Base-by-base conservation (phyloP, 2,329 filamentous ascomycete species). In the Penicillium sp. region DNA sequence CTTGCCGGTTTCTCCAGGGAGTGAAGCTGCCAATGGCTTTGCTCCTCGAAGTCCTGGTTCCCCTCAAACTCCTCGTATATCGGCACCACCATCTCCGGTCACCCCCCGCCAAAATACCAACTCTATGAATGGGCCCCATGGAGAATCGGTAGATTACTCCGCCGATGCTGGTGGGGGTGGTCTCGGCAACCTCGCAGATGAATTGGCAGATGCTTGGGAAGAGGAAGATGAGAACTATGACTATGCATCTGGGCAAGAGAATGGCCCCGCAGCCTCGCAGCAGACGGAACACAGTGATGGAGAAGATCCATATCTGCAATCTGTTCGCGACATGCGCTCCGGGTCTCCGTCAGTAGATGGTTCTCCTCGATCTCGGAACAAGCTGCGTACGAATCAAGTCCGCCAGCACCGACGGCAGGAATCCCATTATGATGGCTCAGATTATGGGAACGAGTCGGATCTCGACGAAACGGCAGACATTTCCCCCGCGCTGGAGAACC, bases 161-260 rank as follows among this genome's bases (percentile, higher is more conserved):
- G 40, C 50, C 29, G 59, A 59, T 18, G 48, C 50, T n/a, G 38
- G 47, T 4, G 61, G 59, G 2, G 66, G 67, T 29, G 77, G 75
- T 7, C 58, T 79, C 35, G 78, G 77, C 15, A 81, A 75, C 47
- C 59, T 82, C 34, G 79, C 79, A 17, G 79, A 82, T 53, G 79
- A 82, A 54, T 61, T 82, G 15, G 78, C 74, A 16, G 74, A 77
- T 49, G 72, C 73, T n/a, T 76, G 72, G 67, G 74, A 73, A 14
- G 60, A 69, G 25, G 73, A 74, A 17, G 72, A 73, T 31, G 66
- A 63, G 11, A 67, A 66, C 15, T 70, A 72, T 35, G 66, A 61
- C 32, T 65, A 66, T 41, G 54, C 53, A 6, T 65, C 64, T 1
- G 62, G 61, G 6, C 59, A 64, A 50, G 62, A 65, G 32, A 55